Evolutionary conservation across 2,329 filamentous ascomycete genomes (phyloP), one percentile per base, ranked within the genome.

Genomic region (Fusarium compactum): DNA sequence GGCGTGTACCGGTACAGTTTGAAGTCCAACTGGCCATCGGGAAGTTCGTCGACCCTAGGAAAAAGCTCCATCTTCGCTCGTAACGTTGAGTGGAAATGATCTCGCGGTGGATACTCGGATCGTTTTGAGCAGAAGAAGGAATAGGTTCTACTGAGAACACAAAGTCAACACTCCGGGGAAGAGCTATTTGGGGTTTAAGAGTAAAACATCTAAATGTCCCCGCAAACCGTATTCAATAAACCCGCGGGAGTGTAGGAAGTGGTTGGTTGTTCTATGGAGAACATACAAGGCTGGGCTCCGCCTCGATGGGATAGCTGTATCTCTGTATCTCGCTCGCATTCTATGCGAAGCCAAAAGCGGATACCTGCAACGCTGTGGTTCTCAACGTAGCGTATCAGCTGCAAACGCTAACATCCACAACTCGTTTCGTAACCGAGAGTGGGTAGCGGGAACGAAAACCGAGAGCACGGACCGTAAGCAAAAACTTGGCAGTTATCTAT

Each of bases 1-100:
- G 61, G 61, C 2, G 34, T 15, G 14, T 63, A 63, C 2, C 60
- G 60, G 18, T 62, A 63, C 11, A 63, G 61, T n/a, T 64, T 63
- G 5, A 64, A 64, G 34, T 63, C 58, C 1, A 63, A 63, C 4
- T 34, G 0, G 8, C 30, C 30, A 16, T 34, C 30, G 1, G 30
- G 1, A 34, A 34, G 30, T 16, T 34, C 30, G 30, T 34, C 30
- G 0, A 34, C 1, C 4, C 30, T 15, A 16, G 30, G 15, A 8
- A 34, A 34, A 8, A 34, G 30, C 8, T 34, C 30, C 30, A 34
- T 34, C 30, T 34, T 9, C 8, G 30, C 15, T 34, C 0, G 8
- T 3, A 8, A 8, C 8, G 4, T 2, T 32, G 2, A 16, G 4
- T 34, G 15, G 9, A 16, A 16, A 14, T 30, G 6, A 30, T 30